These are phyloP conservation scores for Histomonas meleagridis DNA, from an alignment of 208 protist species.

Conservation along the genomic window DNA sequence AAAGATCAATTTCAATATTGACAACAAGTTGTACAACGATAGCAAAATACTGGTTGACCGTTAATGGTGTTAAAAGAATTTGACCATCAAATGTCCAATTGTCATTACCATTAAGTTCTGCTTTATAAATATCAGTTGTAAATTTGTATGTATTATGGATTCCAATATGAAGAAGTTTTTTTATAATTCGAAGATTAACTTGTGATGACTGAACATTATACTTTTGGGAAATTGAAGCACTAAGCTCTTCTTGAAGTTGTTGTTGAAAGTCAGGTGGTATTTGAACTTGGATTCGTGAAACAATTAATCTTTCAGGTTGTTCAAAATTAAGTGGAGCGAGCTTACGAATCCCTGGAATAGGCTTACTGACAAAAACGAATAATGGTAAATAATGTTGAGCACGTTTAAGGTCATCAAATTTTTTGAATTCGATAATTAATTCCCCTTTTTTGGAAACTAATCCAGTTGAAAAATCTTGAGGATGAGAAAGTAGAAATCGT, in stretches of 20 bases:
- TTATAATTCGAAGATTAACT: neutral
- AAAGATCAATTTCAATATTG: neutral
- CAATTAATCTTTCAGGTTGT: neutral
- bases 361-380: neutral
- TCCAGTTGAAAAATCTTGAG: neutral
- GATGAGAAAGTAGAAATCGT: neutral
- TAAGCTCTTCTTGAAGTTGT: neutral
- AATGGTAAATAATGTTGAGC: neutral
- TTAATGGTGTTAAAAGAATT: neutral
- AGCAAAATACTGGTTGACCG: neutral
- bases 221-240: neutral
- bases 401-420: neutral
- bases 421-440: neutral
- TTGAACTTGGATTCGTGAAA: neutral
- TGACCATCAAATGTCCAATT: slow-evolving; percentile 16
- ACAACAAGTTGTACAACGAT: neutral
- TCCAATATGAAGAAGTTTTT: neutral
- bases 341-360: neutral
- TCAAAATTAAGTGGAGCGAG: neutral
- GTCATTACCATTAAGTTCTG: neutral
- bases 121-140: neutral
- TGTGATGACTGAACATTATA: neutral
- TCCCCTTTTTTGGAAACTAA: neutral
- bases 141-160: neutral
- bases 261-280: neutral